Evolutionary conservation across 2,329 filamentous ascomycete species (phyloP).

Genomic region (Bimuria novae-zelandiae): DNA sequence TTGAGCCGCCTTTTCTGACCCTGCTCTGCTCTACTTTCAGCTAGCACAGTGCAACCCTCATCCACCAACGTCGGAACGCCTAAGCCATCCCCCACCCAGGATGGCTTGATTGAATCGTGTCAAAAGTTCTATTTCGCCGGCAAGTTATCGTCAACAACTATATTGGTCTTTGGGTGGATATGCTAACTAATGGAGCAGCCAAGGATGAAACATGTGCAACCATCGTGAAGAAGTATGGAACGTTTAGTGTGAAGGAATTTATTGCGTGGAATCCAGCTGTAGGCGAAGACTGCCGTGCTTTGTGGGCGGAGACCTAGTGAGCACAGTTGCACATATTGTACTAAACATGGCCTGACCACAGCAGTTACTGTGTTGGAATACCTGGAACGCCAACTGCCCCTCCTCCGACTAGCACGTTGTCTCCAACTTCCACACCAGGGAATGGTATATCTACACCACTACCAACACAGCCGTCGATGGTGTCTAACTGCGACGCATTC

Average conservation of each 20-base stretch:
- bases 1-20: not conserved
- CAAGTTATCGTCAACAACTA: not conserved
- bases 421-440: not conserved
- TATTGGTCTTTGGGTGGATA: not conserved
- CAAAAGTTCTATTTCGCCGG: conserved; percentile 15
- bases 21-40: not conserved
- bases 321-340: not conserved
- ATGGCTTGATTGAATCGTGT: conserved; percentile 16
- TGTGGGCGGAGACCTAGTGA: not conserved
- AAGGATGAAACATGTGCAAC: conserved; percentile 14
- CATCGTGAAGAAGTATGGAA: conserved; percentile 14
- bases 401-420: not conserved
- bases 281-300: conserved; percentile 1
- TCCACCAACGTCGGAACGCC: conserved; percentile 3
- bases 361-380: not conserved
- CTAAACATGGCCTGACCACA: not conserved
- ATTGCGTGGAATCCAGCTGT: conserved; percentile 18
- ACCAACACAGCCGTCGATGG: conserved; percentile 12
- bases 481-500: not conserved
- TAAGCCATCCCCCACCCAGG: conserved; percentile 17
- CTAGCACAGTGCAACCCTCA: not conserved
- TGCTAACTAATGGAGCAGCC: conserved; percentile 2
- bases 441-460: conserved; percentile 13
- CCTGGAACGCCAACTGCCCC: not conserved
- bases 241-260: conserved; percentile 17